phyloP scores from a whole-genome alignment of 1,139 yeast species.

The Hyphopichia burtonii region DNA sequence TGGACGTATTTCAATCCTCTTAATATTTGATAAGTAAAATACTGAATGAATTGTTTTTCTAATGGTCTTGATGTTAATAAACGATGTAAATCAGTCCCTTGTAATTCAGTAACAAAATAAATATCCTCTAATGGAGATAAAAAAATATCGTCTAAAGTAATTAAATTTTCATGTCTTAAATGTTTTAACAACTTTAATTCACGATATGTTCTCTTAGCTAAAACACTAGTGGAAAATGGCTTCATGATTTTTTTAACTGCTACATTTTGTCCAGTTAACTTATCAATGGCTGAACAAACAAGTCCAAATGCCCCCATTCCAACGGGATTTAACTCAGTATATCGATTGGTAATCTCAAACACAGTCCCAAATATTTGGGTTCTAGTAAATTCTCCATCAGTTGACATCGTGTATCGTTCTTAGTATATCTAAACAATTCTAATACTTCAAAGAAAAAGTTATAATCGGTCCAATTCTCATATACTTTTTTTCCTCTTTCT shows the following conservation, averaged over 20 bases:
- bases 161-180: constrained; percentile 89
- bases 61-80: constrained; percentile 88
- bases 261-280: constrained; percentile 85
- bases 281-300: constrained; percentile 95
- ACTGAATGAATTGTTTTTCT: constrained; percentile 94
- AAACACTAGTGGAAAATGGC: constrained; percentile 91
- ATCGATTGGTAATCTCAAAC: constrained; percentile 89
- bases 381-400: constrained; percentile 47
- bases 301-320: constrained; percentile 99
- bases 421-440: too few species aligned
- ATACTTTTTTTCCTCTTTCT: too few species aligned
- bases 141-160: constrained; percentile 90
- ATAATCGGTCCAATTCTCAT: too few species aligned
- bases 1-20: constrained; percentile 94
- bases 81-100: constrained; percentile 94
- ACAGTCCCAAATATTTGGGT: constrained; percentile 81
- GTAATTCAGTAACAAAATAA: constrained; percentile 93
- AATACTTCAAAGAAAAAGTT: background rate
- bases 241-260: constrained; percentile 98
- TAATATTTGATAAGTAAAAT: constrained; percentile 89
- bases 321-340: constrained; percentile 91
- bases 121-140: constrained; percentile 94
- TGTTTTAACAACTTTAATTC: constrained; percentile 92
- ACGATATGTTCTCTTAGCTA: constrained; percentile 94
- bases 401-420: constrained; percentile 28